Evolutionary conservation across 225 moss, liverwort and hornwort genomes (phyloP).

Genomic region (Physcomitrellopsis africana): DNA sequence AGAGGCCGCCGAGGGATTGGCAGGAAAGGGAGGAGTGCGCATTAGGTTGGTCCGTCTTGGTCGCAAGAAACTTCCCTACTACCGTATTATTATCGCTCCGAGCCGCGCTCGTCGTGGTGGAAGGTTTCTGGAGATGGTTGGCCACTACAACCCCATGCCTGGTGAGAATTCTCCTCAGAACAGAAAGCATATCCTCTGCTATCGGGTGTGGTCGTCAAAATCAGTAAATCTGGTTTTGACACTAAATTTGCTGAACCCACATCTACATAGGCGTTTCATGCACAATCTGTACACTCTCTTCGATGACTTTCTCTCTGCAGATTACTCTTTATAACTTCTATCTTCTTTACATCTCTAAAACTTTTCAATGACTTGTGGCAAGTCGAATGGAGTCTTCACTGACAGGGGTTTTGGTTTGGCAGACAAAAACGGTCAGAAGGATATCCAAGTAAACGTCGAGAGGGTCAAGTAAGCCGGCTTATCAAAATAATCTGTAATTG

Average conservation of each 20-base stretch:
- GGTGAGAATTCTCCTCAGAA: conserved; percentile 37
- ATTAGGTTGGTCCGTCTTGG: conserved; percentile 80
- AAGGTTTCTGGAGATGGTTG: conserved; percentile 79
- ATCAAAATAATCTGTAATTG: background rate
- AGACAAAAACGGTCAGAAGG: conserved; percentile 86
- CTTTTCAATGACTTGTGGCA: too few species aligned
- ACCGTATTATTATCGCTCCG: conserved; percentile 76
- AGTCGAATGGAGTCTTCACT: background rate
- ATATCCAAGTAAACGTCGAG: conserved; percentile 81
- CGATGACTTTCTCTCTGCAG: too few species aligned
- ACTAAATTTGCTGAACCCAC: too few species aligned
- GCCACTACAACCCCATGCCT: conserved; percentile 83
- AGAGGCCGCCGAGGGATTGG: conserved; percentile 35
- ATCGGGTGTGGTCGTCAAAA: too few species aligned
- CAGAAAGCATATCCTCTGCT: background rate
- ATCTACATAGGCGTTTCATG: too few species aligned
- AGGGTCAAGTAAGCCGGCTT: conserved; percentile 70
- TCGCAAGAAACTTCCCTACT: conserved; percentile 81
- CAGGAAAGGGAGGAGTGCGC: conserved; percentile 62
- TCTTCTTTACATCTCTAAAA: too few species aligned
- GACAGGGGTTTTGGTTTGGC: conserved; percentile 16
- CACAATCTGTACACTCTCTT: too few species aligned
- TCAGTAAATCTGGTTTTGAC: too few species aligned
- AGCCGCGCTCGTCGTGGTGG: conserved; percentile 84
- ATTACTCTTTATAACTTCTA: too few species aligned